phyloP scores from a whole-genome alignment of 169 alveolate species.

The Plasmodium chabaudi region DNA sequence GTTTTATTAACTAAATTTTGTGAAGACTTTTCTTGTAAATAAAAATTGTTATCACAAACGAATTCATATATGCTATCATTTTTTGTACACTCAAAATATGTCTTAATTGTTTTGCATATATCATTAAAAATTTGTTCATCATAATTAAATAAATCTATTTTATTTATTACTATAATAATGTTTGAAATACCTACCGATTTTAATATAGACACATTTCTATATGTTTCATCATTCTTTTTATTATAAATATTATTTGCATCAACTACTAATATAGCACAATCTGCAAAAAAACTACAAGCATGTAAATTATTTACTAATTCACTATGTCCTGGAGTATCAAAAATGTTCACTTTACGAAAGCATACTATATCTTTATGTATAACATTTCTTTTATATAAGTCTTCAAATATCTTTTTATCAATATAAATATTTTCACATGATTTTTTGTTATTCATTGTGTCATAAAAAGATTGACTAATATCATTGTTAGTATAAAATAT shows the following conservation, averaged over 20 bases:
- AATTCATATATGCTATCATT: conserved; percentile 55
- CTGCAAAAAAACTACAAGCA: conserved; percentile 84
- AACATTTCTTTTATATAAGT: conserved; percentile 12
- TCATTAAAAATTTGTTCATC: conserved; percentile 45
- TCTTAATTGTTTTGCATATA: conserved; percentile 46
- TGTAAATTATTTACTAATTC: conserved; percentile 82
- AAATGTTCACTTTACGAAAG: conserved; percentile 79
- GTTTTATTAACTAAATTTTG: neutral
- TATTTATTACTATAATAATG: conserved; percentile 81
- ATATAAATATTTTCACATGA: conserved; percentile 21
- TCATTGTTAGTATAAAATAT: conserved; percentile 54
- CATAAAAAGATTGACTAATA: conserved; percentile 9
- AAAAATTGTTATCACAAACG: conserved; percentile 59
- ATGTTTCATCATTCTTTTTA: conserved; percentile 78
- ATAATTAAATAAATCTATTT: conserved; percentile 80
- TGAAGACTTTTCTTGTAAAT: neutral
- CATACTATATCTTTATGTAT: conserved; percentile 29
- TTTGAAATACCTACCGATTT: conserved; percentile 81
- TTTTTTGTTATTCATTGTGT: conserved; percentile 6
- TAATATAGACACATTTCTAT: conserved; percentile 77
- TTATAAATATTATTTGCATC: conserved; percentile 81
- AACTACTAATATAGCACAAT: conserved; percentile 80
- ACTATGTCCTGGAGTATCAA: conserved; percentile 86
- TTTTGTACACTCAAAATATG: conserved; percentile 43
- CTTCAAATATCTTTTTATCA: conserved; percentile 39